Evolutionary conservation across 768 basidiomycete genomes (phyloP), one percentile per base, ranked within the genome.

Genomic region (Austroboletus eburneus): DNA sequence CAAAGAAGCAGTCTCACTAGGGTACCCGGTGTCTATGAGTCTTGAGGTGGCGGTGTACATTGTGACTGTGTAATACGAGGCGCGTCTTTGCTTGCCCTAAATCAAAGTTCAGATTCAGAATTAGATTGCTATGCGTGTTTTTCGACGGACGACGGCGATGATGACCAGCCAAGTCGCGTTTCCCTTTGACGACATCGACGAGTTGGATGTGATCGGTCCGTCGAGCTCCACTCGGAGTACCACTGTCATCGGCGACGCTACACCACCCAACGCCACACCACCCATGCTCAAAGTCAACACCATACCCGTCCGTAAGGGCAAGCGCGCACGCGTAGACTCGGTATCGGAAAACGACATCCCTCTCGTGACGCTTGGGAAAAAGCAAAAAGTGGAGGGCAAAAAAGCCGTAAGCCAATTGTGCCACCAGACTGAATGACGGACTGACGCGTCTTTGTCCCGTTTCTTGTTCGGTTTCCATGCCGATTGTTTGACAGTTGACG

Each of bases 401-500:
- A 76, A 76, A 49, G 68, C 66, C 40, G 76, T 76, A 52, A 49
- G 69, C 2, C 20, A 24, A 8, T 29, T 12, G 16, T 21, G 29
- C 18, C 4, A 12, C 33, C 0, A 12, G 9, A 21, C 6, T 18
- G 30, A 32, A 3, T 14, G 5, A 32, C 30, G 23, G 5, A 27
- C 44, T 51, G 30, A 58, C 34, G 16, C 6, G 17, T 36, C 39
- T 23, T 9, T 3, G 4, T 27, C 33, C 16, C 21, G 23, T 22
- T 4, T 9, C 21, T 18, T 25, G 17, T 39, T 16, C 17, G 33
- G 33, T n/a, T 27, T 3, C 25, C 6, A 16, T 14, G 32, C n/a
- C n/a, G n/a, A n/a, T n/a, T 34, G 33, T 9, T n/a, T n/a, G 16
- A 9, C 17, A 79, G 78, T 62, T 68, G 42, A 80, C 76, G 2